Percentiles rank a stretch among this genome's conserved stretches.
These are phyloP conservation scores for Epichloe amarillans DNA, from an alignment of 2,329 filamentous ascomycete genomes.

Conservation along the genomic window DNA sequence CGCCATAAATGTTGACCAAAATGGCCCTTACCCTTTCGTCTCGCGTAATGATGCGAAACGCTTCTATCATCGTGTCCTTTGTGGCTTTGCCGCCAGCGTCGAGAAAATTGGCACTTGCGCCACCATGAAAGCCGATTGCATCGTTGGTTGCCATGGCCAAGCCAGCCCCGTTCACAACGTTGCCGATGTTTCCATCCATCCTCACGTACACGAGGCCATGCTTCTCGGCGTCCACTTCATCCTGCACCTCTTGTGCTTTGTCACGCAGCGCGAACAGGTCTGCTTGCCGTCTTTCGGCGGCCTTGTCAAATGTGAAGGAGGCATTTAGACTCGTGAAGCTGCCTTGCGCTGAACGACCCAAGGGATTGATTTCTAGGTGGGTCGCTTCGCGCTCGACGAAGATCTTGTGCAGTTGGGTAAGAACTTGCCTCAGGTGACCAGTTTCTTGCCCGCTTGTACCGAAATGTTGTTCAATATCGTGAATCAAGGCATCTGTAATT, in stretches of 20 bases:
- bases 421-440: slow-evolving; percentile 10
- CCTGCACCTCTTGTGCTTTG: slow-evolving; percentile 16
- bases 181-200: slow-evolving; percentile 53
- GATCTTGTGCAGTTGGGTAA: slow-evolving; percentile 17
- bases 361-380: slow-evolving; percentile 27
- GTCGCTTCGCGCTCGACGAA: slow-evolving; percentile 35
- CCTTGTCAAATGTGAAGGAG: slow-evolving; percentile 34
- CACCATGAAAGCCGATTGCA: slow-evolving; percentile 54
- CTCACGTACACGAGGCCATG: slow-evolving; percentile 71
- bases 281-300: slow-evolving; percentile 27
- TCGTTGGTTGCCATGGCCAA: slow-evolving; percentile 88
- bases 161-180: slow-evolving; percentile 77
- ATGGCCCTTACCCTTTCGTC: slow-evolving; percentile 60
- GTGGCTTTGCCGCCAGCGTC: slow-evolving; percentile 87
- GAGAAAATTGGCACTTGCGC: slow-evolving; percentile 67
- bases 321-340: slow-evolving; percentile 22
- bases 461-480: slow-evolving; percentile 7
- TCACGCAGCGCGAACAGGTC: slow-evolving; percentile 26
- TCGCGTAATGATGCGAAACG: slow-evolving; percentile 58
- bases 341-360: slow-evolving; percentile 17
- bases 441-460: background rate
- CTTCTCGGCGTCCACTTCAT: slow-evolving; percentile 28
- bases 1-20: slow-evolving; percentile 43
- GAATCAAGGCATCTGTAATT: slow-evolving; percentile 14
- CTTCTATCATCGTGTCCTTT: slow-evolving; percentile 62